These are phyloP conservation scores for Starmera quercuum DNA, from an alignment of 805 yeast species.

Conservation along the genomic window DNA sequence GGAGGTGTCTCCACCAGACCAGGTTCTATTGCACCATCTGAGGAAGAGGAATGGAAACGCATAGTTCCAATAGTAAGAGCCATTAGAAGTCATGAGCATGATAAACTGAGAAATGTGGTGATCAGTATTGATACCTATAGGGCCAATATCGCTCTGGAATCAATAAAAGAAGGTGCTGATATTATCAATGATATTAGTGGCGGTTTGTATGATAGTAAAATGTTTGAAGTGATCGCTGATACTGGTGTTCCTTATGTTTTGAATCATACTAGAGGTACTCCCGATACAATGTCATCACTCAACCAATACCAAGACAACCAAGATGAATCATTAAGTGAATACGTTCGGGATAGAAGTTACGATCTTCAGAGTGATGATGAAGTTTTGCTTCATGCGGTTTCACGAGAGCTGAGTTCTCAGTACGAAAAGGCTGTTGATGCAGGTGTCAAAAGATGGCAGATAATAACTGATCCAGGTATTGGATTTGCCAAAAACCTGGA, in stretches of 20 bases:
- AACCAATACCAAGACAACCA: constrained; percentile 42
- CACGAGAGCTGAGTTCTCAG: constrained; percentile 54
- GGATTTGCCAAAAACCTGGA: constrained; percentile 85
- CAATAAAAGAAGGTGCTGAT: constrained; percentile 75
- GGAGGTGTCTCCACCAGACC: constrained; percentile 97
- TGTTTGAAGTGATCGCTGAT: constrained; percentile 64
- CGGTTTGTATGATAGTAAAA: constrained; percentile 60
- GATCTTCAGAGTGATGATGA: constrained; percentile 16
- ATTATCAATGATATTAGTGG: constrained; percentile 87
- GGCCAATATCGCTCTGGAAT: constrained; percentile 60
- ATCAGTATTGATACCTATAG: constrained; percentile 89
- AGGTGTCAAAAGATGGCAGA: constrained; percentile 85
- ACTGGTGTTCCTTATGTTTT: constrained; percentile 70
- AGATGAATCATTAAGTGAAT: constrained; percentile 30
- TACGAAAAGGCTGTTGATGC: constrained; percentile 45
- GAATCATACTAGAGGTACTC: constrained; percentile 81
- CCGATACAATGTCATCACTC: constrained; percentile 59
- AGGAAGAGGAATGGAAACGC: constrained; percentile 60
- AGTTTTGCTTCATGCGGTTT: constrained; percentile 45
- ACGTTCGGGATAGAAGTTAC: constrained; percentile 13
- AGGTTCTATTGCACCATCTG: constrained; percentile 54
- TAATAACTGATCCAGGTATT: constrained; percentile 88
- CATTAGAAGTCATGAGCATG: constrained; percentile 38
- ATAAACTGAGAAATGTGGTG: constrained; percentile 32
- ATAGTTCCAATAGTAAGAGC: constrained; percentile 64